A percentile compares a stretch with the other conserved stretches of the same genome.
Conservation (phyloP, 2,329 filamentous ascomycete genomes). For the Epichloe gansuensis region DNA sequence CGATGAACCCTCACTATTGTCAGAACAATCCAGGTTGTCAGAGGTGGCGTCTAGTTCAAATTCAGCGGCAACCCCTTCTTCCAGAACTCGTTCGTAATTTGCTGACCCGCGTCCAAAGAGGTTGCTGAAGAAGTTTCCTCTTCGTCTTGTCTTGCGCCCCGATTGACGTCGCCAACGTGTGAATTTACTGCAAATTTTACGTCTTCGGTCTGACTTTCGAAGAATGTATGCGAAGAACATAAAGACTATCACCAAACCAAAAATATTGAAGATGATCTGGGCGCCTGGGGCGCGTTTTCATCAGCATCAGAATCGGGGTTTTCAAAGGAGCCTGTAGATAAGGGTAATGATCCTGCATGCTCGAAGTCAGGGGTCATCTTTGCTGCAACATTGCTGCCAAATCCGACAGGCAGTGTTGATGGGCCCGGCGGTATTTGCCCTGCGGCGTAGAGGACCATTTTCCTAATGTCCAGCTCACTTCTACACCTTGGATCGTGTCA, state of each 20-base stretch:
- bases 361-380: slow-evolving; percentile 69
- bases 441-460: slow-evolving; percentile 89
- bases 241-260: slow-evolving; percentile 43
- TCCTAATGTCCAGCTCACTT: slow-evolving; percentile 94
- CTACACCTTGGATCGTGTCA: slow-evolving; percentile 79
- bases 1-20: slow-evolving; percentile 45
- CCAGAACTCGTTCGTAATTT: slow-evolving; percentile 73
- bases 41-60: slow-evolving; percentile 67
- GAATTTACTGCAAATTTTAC: slow-evolving; percentile 17
- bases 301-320: slow-evolving; percentile 26
- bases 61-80: slow-evolving; percentile 62
- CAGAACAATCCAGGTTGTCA: slow-evolving; percentile 51
- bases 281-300: background rate
- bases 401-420: slow-evolving; percentile 64
- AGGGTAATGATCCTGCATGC: slow-evolving; percentile 51
- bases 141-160: slow-evolving; percentile 32
- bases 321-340: slow-evolving; percentile 20
- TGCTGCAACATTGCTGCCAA: slow-evolving; percentile 68
- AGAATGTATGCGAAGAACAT: slow-evolving; percentile 61
- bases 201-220: slow-evolving; percentile 64
- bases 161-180: slow-evolving; percentile 16
- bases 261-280: background rate
- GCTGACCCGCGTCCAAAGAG: slow-evolving; percentile 48
- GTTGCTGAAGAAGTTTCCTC: slow-evolving; percentile 45
- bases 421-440: slow-evolving; percentile 64